Conservation (phyloP, 805 yeast species). For the Candida broadrunensis region DNA sequence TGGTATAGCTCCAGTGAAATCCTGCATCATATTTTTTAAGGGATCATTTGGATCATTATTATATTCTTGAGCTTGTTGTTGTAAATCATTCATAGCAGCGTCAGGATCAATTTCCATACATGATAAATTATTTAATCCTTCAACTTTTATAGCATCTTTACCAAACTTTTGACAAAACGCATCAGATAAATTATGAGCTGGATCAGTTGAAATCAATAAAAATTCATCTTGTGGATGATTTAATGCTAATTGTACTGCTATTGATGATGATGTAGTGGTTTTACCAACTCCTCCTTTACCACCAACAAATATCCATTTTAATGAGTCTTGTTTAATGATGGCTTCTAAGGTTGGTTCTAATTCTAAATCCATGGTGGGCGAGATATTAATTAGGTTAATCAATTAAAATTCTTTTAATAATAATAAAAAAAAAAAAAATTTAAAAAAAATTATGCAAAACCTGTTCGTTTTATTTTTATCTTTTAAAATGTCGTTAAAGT, state of each 20-base stretch:
- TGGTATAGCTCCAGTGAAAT: constrained; percentile 91
- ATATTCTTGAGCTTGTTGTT: constrained; percentile 54
- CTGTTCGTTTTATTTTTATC: no score
- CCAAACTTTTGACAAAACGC: constrained; percentile 98
- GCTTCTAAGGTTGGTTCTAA: constrained; percentile 73
- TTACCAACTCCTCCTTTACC: constrained; percentile 99
- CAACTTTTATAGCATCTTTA: constrained; percentile 91
- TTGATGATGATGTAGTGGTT: constrained; percentile 94
- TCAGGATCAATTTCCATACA: constrained; percentile 99
- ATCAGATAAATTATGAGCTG: constrained; percentile 96
- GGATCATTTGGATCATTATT: constrained; percentile 59
- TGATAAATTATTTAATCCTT: constrained; percentile 81
- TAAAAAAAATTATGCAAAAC: no score
- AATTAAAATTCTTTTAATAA: no score
- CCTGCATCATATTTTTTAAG: constrained; percentile 75
- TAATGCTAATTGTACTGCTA: constrained; percentile 90
- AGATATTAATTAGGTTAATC: no score
- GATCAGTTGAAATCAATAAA: constrained; percentile 91
- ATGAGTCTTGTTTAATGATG: constrained; percentile 56
- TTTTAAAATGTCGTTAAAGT: no score
- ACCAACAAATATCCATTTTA: constrained; percentile 97
- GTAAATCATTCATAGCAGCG: constrained; percentile 86
- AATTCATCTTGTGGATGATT: constrained; percentile 78
- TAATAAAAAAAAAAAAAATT: no score
- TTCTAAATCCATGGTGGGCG: constrained; percentile 50